These are phyloP conservation scores for Chlorophyllum brunneum DNA, from an alignment of 768 basidiomycete species.

Conservation along the genomic window DNA sequence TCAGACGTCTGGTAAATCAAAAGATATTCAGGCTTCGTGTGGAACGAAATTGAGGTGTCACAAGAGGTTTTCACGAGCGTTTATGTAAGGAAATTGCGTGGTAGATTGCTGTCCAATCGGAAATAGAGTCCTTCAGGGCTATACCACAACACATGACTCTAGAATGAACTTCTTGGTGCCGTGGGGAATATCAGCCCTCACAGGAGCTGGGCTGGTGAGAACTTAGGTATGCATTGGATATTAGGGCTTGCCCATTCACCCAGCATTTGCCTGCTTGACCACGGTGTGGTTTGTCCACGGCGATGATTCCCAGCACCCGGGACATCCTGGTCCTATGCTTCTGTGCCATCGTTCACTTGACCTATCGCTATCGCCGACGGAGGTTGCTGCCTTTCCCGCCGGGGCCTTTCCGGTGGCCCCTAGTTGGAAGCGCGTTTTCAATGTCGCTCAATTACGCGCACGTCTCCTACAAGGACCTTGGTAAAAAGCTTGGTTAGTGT, in stretches of 20 bases:
- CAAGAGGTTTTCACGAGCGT: too few relatives aligned
- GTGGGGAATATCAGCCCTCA: too few relatives aligned
- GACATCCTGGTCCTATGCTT: background rate
- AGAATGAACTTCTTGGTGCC: too few relatives aligned
- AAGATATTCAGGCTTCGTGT: too few relatives aligned
- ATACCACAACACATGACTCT: too few relatives aligned
- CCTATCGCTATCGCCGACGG: conserved; percentile 4
- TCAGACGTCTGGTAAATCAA: too few relatives aligned
- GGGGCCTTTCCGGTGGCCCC: conserved; percentile 8
- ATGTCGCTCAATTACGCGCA: conserved; percentile 10
- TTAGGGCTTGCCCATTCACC: background rate
- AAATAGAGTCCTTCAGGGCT: too few relatives aligned
- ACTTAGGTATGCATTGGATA: background rate
- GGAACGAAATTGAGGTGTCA: too few relatives aligned
- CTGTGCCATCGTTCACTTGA: background rate
- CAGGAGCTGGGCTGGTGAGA: too few relatives aligned
- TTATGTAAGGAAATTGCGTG: too few relatives aligned
- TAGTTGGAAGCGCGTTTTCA: conserved; percentile 14
- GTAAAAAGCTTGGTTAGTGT: conserved; percentile 11
- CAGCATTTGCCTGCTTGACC: background rate
- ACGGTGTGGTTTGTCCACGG: background rate
- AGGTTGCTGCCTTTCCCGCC: conserved; percentile 6
- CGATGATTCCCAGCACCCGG: too few relatives aligned
- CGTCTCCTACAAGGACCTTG: conserved; percentile 11
- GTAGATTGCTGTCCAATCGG: too few relatives aligned